Percentiles rank a stretch among this genome's conserved stretches.
phyloP scores from a whole-genome alignment of 2,329 filamentous ascomycete genomes.

The Teratosphaeria zuluensis region DNA sequence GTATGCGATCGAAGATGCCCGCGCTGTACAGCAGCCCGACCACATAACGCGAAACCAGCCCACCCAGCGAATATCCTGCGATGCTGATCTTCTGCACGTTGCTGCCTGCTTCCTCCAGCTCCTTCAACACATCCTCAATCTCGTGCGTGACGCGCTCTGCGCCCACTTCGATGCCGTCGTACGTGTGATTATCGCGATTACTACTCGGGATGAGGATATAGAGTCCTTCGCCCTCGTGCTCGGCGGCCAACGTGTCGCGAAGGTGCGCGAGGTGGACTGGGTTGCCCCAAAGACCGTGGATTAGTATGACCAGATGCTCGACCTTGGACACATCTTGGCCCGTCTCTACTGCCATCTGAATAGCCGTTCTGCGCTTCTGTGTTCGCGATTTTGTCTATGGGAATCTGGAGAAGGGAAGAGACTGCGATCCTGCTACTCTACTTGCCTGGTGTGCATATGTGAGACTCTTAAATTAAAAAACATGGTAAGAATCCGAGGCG shows the following conservation, averaged over 20 bases:
- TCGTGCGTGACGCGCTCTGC: conserved; percentile 57
- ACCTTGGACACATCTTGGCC: conserved; percentile 11
- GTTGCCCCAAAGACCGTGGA: conserved; percentile 74
- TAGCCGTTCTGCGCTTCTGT: background rate
- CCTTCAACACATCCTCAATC: conserved; percentile 58
- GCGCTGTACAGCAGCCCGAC: conserved; percentile 74
- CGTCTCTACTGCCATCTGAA: background rate
- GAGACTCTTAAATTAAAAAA: background rate
- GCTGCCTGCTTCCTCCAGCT: background rate
- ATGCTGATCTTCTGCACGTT: conserved; percentile 59
- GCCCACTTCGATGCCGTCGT: conserved; percentile 59
- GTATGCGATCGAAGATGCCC: conserved; percentile 66
- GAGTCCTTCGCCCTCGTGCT: conserved; percentile 52
- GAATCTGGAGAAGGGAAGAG: background rate
- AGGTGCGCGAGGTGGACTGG: conserved; percentile 62
- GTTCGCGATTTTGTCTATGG: no score
- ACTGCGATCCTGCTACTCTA: background rate
- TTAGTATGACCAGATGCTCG: conserved; percentile 65
- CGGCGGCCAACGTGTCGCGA: conserved; percentile 53
- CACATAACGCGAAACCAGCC: conserved; percentile 76
- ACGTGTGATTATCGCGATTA: conserved; percentile 61
- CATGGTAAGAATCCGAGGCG: background rate
- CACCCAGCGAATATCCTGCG: conserved; percentile 82
- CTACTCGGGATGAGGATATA: conserved; percentile 63
- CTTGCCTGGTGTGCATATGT: background rate